phyloP scores from a whole-genome alignment of 768 basidiomycete species.

The Boletus subcaerulescens region DNA sequence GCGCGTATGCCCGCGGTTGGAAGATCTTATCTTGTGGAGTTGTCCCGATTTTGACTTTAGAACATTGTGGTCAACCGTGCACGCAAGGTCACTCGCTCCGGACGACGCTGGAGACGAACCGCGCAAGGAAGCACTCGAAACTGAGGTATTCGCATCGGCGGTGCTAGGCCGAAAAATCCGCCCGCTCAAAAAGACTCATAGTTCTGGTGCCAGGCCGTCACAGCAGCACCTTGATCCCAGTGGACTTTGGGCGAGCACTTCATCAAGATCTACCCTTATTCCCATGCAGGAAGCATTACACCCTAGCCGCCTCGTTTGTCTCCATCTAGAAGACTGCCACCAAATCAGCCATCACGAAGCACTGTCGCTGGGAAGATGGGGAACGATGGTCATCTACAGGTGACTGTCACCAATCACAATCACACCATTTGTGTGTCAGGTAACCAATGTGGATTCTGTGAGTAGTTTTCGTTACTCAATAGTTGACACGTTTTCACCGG shows the following conservation, averaged over 20 bases:
- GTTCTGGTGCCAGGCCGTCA: slow-evolving; percentile 2
- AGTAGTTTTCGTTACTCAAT: slow-evolving; percentile 13
- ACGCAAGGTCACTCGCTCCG: slow-evolving; percentile 27
- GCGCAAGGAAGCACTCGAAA: slow-evolving; percentile 10
- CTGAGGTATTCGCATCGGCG: slow-evolving; percentile 24
- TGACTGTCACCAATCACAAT: background rate
- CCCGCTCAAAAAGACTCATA: slow-evolving; percentile 35
- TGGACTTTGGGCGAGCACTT: slow-evolving; percentile 10
- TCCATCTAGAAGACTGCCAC: slow-evolving; percentile 42
- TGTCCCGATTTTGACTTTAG: slow-evolving; percentile 43
- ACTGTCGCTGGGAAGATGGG: slow-evolving; percentile 37
- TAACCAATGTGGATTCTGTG: slow-evolving; percentile 19
- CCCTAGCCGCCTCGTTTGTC: slow-evolving; percentile 37
- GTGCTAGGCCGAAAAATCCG: slow-evolving; percentile 31
- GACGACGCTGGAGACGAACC: slow-evolving; percentile 16
- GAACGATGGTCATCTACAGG: slow-evolving; percentile 27
- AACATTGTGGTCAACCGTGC: slow-evolving; percentile 37
- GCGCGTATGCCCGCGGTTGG: slow-evolving; percentile 49
- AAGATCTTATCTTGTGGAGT: slow-evolving; percentile 50
- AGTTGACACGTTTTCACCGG: slow-evolving; percentile 7
- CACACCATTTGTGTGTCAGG: slow-evolving; percentile 5
- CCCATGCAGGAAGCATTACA: slow-evolving; percentile 37
- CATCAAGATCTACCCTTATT: slow-evolving; percentile 34
- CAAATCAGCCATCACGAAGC: slow-evolving; percentile 39
- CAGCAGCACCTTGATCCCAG: slow-evolving; percentile 12